Evolutionary conservation across 495 filamentous ascomycete genomes (phyloP), one percentile per base, ranked within the genome.

Genomic region (Astrothelium subdiscretum): DNA sequence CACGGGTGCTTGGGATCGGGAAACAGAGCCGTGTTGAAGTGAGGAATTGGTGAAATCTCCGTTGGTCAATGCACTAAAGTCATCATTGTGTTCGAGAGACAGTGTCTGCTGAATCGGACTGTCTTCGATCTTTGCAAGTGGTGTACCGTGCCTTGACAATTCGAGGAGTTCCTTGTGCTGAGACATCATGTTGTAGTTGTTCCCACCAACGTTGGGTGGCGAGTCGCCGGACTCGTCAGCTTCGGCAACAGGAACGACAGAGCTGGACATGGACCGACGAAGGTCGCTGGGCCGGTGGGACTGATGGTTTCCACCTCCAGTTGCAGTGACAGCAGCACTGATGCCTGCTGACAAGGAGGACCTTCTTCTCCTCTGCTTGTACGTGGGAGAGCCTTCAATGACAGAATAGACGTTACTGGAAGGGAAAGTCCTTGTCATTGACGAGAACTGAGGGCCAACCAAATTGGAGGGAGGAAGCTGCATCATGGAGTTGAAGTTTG

Each of bases 351-450:
- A 89, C 20, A 97, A 87, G 27, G 94, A 97, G 24, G 94, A 95
- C 32, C 95, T 87, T 64, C 94, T 84, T 69, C 94, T 83, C 63
- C 94, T 84, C 78, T 97, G 95, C 81, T 98, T 98, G 78, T 98
- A 98, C 12, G 92, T 96, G 27, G 94, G 94, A 5, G 94, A 98
- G 24, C 94, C 94, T 77, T 98, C 94, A 67, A 98, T 91, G 51
- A 96, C 89, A 15, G 92, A 92, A 79, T 95, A 98, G 61, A 91
- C 85, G 68, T 89, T 94, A 69, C 86, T 89, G 29, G 81, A 73
- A 18, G 83, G 83, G 68, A 87, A 96, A 42, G 83, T 79, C 40
- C 91, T 84, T 31, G 85, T 75, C 31, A 81, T 80, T 10, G 79
- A 74, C 20, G 86, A 81, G 73, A 87, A 96, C 65, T 89, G 87